Percentiles rank a stretch among this genome's conserved stretches.
Conservation (phyloP, 225 moss, liverwort and hornwort species). For the Pleurozium schreberi region DNA sequence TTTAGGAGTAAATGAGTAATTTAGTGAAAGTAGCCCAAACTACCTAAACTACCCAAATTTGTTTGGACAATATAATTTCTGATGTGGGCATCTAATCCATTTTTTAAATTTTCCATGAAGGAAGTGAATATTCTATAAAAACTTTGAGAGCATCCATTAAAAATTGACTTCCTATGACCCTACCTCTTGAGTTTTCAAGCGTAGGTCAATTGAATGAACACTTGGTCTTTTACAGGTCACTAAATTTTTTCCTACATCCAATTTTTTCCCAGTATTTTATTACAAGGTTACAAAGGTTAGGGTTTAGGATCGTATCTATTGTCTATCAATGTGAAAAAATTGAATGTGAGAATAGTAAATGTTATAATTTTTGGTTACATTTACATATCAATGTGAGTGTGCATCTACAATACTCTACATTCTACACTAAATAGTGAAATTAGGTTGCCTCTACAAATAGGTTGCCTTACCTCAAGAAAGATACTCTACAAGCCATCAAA, state of each 20-base stretch:
- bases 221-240: background rate
- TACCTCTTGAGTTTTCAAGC: background rate
- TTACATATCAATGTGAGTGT: too few species aligned
- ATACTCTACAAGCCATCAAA: too few species aligned
- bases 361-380: too few species aligned
- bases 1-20: background rate
- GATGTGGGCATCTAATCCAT: rapidly evolving
- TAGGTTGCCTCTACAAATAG: too few species aligned
- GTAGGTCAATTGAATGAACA: rapidly evolving
- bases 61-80: rapidly evolving
- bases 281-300: too few species aligned
- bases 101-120: background rate
- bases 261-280: too few species aligned
- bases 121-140: too few species aligned
- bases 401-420: too few species aligned
- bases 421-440: too few species aligned
- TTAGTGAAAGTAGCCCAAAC: too few species aligned
- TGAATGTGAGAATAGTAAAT: background rate
- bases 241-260: background rate
- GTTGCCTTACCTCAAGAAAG: too few species aligned
- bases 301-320: too few species aligned
- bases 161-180: background rate
- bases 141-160: background rate
- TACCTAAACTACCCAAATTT: rapidly evolving
- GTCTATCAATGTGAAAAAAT: background rate